A percentile compares a stretch with the other conserved stretches of the same genome.
These are phyloP conservation scores for Pseudocercospora ulei DNA, from an alignment of 2,329 filamentous ascomycete species.

Conservation along the genomic window DNA sequence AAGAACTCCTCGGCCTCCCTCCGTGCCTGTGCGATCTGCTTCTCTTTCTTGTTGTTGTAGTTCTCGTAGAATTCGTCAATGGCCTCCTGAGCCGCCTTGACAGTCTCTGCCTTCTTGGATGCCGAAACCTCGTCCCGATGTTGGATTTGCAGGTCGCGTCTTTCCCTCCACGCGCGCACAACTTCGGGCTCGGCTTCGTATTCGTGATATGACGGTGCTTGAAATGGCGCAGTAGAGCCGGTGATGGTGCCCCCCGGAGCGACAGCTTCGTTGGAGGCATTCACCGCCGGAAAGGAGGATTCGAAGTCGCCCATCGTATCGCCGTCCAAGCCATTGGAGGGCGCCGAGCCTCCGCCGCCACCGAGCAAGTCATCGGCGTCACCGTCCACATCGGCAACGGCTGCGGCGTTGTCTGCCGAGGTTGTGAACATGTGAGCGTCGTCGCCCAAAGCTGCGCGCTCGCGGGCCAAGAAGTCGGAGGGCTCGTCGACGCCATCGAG, in stretches of 20 bases:
- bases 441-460: constrained; percentile 81
- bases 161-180: constrained; percentile 81
- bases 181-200: constrained; percentile 82
- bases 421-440: constrained; percentile 86
- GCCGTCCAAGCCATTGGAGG: constrained; percentile 29
- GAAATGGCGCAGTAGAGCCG: constrained; percentile 52
- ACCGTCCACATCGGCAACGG: constrained; percentile 54
- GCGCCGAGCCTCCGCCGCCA: constrained; percentile 40
- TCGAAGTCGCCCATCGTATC: constrained; percentile 57
- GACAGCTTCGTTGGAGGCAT: constrained; percentile 60
- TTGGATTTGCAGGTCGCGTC: constrained; percentile 69
- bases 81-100: constrained; percentile 82
- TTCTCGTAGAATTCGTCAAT: constrained; percentile 99
- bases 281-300: constrained; percentile 80
- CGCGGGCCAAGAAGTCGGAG: constrained; percentile 82
- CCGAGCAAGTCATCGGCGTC: constrained; percentile 54
- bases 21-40: constrained; percentile 75
- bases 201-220: constrained; percentile 45
- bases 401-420: constrained; percentile 57
- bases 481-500: constrained; percentile 49
- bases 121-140: constrained; percentile 78
- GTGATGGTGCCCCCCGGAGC: constrained; percentile 73
- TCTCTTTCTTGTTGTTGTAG: constrained; percentile 97
- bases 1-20: constrained; percentile 92
- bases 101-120: constrained; percentile 70